phyloP scores from a whole-genome alignment of 768 basidiomycete genomes.

The Pluteus cervinus region DNA sequence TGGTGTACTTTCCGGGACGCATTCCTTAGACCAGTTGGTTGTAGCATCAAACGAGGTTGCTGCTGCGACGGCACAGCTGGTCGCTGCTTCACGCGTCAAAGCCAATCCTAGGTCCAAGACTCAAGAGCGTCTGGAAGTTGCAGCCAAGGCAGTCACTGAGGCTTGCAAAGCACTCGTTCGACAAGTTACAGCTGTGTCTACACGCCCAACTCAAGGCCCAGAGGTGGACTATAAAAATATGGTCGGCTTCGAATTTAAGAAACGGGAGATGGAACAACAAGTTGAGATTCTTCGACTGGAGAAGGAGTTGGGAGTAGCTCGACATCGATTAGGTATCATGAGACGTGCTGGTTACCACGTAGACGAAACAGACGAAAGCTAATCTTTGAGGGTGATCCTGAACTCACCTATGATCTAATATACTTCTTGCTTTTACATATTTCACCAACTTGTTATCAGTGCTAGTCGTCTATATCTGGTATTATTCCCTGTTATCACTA shows the following conservation, averaged over 20 bases:
- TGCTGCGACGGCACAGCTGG: slow-evolving; percentile 94
- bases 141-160: slow-evolving; percentile 95
- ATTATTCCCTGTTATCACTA: no score
- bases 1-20: slow-evolving; percentile 93
- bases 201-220: slow-evolving; percentile 73
- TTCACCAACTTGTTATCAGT: no score
- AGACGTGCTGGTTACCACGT: slow-evolving; percentile 87
- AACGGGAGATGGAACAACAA: slow-evolving; percentile 97
- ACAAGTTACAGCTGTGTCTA: slow-evolving; percentile 93
- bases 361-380: slow-evolving; percentile 72
- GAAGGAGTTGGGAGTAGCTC: slow-evolving; percentile 87
- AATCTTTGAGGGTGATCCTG: no score
- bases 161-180: slow-evolving; percentile 95
- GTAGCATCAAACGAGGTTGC: slow-evolving; percentile 99
- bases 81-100: slow-evolving; percentile 97
- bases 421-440: no score
- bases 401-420: no score
- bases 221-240: slow-evolving; percentile 88
- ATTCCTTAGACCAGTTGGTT: slow-evolving; percentile 97
- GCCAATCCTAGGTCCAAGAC: slow-evolving; percentile 98
- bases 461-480: no score
- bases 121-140: slow-evolving; percentile 91
- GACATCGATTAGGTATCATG: slow-evolving; percentile 79
- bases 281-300: slow-evolving; percentile 97
- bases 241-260: slow-evolving; percentile 94